These are phyloP conservation scores for Mimosa bimucronata DNA, from an alignment of 306 rosid species.

Conservation along the genomic window DNA sequence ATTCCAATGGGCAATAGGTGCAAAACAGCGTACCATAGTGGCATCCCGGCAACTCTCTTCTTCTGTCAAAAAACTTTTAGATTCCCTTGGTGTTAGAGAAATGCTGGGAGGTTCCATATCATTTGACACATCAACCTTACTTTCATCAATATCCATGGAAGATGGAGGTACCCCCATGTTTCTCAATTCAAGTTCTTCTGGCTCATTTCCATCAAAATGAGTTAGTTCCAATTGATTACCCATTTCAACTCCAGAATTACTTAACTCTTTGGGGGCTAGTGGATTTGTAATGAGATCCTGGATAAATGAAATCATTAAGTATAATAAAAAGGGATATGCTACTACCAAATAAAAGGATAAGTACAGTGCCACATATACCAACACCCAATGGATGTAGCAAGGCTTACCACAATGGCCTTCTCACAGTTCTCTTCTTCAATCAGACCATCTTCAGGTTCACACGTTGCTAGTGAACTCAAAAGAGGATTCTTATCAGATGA, in stretches of 20 bases:
- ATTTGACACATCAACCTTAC: constrained; percentile 19
- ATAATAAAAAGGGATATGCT: neutral
- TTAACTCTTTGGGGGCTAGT: constrained; percentile 32
- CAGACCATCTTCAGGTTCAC: constrained; percentile 19
- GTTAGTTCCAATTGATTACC: constrained; percentile 25
- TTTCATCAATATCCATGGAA: constrained; percentile 22
- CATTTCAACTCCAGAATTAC: constrained; percentile 34
- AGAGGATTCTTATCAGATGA: constrained; percentile 21
- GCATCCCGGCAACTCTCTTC: neutral
- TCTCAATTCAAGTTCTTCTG: constrained; percentile 6
- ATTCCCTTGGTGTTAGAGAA: neutral
- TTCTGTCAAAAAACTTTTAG: neutral
- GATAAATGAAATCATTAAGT: constrained; percentile 3
- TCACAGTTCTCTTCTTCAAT: constrained; percentile 24
- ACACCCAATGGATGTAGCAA: constrained; percentile 5
- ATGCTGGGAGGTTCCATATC: neutral
- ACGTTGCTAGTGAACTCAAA: neutral
- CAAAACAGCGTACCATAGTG: neutral
- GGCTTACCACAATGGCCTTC: constrained; percentile 33
- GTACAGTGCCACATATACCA: neutral
- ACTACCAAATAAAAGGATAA: constrained; percentile 2
- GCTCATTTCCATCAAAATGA: constrained; percentile 35
- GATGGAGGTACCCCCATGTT: constrained; percentile 29
- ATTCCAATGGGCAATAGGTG: neutral
- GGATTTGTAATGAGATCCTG: constrained; percentile 8